Base-by-base conservation (phyloP, 768 basidiomycete species). In the Pleurotus sapidus region DNA sequence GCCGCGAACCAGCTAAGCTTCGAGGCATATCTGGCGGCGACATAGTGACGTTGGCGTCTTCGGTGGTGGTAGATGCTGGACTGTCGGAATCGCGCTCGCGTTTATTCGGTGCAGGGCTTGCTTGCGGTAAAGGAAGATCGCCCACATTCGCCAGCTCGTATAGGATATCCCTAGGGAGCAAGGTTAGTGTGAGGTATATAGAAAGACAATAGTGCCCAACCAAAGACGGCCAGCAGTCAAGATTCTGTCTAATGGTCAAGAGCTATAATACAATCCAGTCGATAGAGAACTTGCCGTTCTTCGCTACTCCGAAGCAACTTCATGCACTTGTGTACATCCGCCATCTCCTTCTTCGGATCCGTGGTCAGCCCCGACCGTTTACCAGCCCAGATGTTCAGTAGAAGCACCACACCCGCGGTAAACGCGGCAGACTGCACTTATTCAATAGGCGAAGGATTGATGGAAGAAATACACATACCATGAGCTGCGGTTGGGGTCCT, bases 351-450 rank as follows among this genome's bases (percentile, higher is more conserved):
- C 49, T 70, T 68, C 14, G 77, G 73, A 63, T 86, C 79, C 2
- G 75, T 74, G 1, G 71, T 69, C 25, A 74, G 62, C 11, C 82
- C 79, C 34, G 74, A 74, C 58, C 76, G 73, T 63, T 76, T 81
- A 18, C 78, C 82, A 57, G 77, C 84, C 88, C 83, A 89, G 9
- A 88, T 83, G 57, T 83, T 84, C 60, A 90, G 72, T 42, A 90
- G 71, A 5, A 89, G 73, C 2, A 90, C 78, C 24, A 88, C 73
- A 17, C 73, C 77, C 30, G 77, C 67, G 1, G 72, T 71, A 57
- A 77, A 79, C 0, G 68, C 67, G 1, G 68, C 65, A n/a, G 65
- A 67, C 74, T 75, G 59, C 51, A 60, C 23, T 60, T 49, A 43
- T 8, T 34, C 30, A 34, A 11, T 3, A 34, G 8, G 3, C 9